These are phyloP conservation scores for Pseudopithomyces chartarum DNA, from an alignment of 2,329 filamentous ascomycete genomes.

Conservation along the genomic window DNA sequence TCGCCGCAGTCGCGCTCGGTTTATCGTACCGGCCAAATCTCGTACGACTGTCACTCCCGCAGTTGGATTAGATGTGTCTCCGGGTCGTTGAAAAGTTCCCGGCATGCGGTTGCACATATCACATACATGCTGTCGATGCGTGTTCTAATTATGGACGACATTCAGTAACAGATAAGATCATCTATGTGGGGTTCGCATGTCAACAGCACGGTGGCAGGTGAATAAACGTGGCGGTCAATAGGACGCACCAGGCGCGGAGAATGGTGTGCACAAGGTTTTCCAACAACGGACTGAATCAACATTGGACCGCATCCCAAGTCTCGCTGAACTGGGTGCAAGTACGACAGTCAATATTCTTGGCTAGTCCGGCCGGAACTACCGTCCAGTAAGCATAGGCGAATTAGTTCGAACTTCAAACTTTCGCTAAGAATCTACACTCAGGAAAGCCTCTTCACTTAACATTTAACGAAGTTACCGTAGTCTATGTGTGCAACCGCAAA, in stretches of 20 bases:
- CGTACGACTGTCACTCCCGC: not conserved
- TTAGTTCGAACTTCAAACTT: not conserved
- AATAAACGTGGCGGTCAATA: not conserved
- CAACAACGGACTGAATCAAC: not conserved
- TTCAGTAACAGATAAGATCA: slow-evolving; percentile 32
- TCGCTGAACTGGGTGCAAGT: not conserved
- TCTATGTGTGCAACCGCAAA: not conserved
- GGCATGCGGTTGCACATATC: slow-evolving; percentile 44
- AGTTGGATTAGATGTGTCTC: slow-evolving; percentile 36
- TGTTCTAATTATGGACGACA: slow-evolving; percentile 41
- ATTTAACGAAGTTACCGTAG: not conserved
- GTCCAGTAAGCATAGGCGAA: not conserved
- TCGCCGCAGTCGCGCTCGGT: not conserved
- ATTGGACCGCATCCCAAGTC: not conserved
- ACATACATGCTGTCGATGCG: slow-evolving; percentile 42
- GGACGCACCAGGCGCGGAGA: not conserved
- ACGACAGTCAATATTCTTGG: not conserved
- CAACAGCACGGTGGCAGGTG: slow-evolving; percentile 18
- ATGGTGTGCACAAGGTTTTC: not conserved
- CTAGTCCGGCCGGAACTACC: not conserved
- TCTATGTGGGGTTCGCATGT: slow-evolving; percentile 39
- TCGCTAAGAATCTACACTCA: not conserved
- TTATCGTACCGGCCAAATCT: not conserved
- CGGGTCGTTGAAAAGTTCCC: slow-evolving; percentile 43
- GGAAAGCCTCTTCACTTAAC: not conserved